These are phyloP conservation scores for Ophiostoma sp. DNA, from an alignment of 2,329 filamentous ascomycete species.

Conservation along the genomic window DNA sequence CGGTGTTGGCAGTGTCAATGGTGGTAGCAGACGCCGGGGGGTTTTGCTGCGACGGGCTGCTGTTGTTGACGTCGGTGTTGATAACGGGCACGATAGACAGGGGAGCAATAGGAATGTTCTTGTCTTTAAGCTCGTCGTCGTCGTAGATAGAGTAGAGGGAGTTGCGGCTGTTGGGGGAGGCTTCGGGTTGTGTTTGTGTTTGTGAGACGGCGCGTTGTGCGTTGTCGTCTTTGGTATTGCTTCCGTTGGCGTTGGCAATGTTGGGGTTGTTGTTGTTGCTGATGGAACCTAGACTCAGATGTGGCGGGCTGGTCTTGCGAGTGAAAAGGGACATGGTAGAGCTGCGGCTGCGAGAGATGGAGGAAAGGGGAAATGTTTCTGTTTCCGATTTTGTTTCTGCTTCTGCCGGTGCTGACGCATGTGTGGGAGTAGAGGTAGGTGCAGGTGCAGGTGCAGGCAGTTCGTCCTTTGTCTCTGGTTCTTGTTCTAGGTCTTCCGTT, in stretches of 20 bases:
- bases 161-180: constrained; percentile 8
- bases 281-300: constrained; percentile 44
- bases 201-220: constrained; percentile 18
- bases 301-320: constrained; percentile 48
- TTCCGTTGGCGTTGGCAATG: constrained; percentile 10
- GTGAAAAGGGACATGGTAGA: constrained; percentile 45
- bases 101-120: constrained; percentile 14
- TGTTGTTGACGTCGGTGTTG: not conserved
- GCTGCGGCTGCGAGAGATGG: constrained; percentile 8
- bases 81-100: constrained; percentile 17
- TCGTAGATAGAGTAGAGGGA: constrained; percentile 18
- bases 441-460: not conserved
- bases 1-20: not conserved
- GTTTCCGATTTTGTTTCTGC: constrained; percentile 29
- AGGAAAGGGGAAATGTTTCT: constrained; percentile 13
- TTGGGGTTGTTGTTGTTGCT: constrained; percentile 21
- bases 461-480: not conserved
- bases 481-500: not conserved
- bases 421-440: not conserved
- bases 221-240: constrained; percentile 35
- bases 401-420: not conserved
- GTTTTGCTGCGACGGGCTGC: not conserved
- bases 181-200: not conserved
- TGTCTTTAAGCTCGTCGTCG: constrained; percentile 25
- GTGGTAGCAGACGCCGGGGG: constrained; percentile 6